A percentile compares a stretch with the other conserved stretches of the same genome.
These are phyloP conservation scores for Penicillium sp. DNA, from an alignment of 2,329 filamentous ascomycete genomes.

Conservation along the genomic window DNA sequence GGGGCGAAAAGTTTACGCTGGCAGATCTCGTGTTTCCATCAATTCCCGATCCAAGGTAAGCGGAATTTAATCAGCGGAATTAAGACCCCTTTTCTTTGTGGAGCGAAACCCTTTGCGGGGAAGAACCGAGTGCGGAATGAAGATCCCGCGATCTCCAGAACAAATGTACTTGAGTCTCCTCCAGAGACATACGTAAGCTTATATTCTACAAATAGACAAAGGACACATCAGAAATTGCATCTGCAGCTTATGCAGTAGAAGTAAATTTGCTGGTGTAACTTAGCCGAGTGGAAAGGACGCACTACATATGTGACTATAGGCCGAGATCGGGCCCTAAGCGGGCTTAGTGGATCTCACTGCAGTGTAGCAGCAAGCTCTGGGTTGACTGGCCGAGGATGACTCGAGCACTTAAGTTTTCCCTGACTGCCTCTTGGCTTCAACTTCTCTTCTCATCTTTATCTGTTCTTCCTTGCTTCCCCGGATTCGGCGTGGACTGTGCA, in stretches of 20 bases:
- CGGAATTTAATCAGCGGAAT: too few relatives aligned
- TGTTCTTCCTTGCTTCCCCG: not conserved
- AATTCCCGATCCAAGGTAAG: too few relatives aligned
- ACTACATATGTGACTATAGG: too few relatives aligned
- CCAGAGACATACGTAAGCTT: not conserved
- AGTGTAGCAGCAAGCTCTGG: slow-evolving; percentile 4
- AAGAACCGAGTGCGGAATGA: not conserved
- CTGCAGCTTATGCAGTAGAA: not conserved
- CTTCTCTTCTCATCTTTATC: not conserved
- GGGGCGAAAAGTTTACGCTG: too few relatives aligned
- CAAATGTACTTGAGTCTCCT: not conserved
- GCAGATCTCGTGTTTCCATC: too few relatives aligned
- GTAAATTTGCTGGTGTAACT: not conserved
- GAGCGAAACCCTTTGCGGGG: not conserved
- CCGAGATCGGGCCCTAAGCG: slow-evolving; percentile 17
- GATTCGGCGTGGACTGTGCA: not conserved
- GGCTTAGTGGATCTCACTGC: slow-evolving; percentile 7
- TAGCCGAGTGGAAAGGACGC: slow-evolving; percentile 1
- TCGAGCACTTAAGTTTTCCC: slow-evolving; percentile 7
- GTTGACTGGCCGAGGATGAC: slow-evolving; percentile 7
- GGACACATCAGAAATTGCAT: not conserved
- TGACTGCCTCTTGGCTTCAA: not conserved
- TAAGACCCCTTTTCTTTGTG: not conserved
- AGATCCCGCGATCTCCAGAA: not conserved
- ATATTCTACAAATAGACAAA: not conserved